These are phyloP conservation scores for Alternaria metachromatica DNA, from an alignment of 2,329 filamentous ascomycete genomes.

Conservation along the genomic window DNA sequence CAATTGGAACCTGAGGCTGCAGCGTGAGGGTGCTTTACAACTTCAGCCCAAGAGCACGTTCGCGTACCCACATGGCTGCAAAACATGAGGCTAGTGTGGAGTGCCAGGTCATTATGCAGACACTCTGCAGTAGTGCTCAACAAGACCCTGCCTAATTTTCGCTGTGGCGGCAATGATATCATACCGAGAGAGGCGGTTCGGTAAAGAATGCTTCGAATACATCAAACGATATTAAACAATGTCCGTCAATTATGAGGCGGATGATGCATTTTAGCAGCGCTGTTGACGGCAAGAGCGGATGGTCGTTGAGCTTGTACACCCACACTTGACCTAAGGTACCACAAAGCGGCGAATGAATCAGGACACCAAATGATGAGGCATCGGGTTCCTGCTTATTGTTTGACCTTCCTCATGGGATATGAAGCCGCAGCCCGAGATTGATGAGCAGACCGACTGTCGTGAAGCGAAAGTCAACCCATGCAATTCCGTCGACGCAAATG, in stretches of 20 bases:
- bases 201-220: neutral
- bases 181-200: neutral
- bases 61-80: conserved; percentile 14
- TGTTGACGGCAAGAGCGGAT: conserved; percentile 3
- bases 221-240: neutral
- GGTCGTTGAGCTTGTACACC: conserved; percentile 18
- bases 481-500: neutral
- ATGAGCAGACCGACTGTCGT: neutral
- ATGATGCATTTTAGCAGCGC: neutral
- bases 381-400: conserved; percentile 28
- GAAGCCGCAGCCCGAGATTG: neutral
- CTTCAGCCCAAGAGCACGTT: conserved; percentile 6
- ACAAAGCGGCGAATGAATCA: conserved; percentile 5
- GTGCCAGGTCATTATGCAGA: conserved; percentile 22
- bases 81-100: conserved; percentile 15
- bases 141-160: conserved; percentile 7
- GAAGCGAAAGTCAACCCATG: conserved; percentile 4
- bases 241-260: conserved; percentile 6
- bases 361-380: conserved; percentile 8
- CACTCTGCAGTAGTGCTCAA: conserved; percentile 19
- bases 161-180: conserved; percentile 7
- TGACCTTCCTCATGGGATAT: neutral
- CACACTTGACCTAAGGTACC: conserved; percentile 20
- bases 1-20: conserved; percentile 2
- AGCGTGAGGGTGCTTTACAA: conserved; percentile 7